Evolutionary conservation across 805 yeast genomes (phyloP).

Genomic region (Wickerhamomyces pijperi): DNA sequence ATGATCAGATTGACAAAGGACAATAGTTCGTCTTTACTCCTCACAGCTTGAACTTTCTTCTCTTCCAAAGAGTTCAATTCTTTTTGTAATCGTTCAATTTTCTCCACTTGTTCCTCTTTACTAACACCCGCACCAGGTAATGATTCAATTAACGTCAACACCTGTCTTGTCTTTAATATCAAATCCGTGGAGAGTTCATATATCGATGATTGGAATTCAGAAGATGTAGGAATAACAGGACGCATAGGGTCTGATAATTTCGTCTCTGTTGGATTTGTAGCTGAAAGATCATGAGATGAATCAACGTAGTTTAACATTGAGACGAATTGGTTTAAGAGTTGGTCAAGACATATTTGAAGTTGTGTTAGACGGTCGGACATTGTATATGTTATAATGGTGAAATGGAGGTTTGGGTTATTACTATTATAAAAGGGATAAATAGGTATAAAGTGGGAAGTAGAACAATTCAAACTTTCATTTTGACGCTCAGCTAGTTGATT

Average conservation of each 20-base stretch:
- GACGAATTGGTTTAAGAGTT: constrained; percentile 66
- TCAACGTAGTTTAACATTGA: constrained; percentile 75
- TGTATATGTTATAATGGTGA: too few species aligned
- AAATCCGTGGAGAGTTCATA: constrained; percentile 79
- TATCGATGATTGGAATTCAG: constrained; percentile 31
- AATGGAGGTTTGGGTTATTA: too few species aligned
- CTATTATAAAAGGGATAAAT: too few species aligned
- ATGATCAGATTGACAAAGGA: constrained; percentile 59
- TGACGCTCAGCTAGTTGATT: too few species aligned
- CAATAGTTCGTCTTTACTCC: constrained; percentile 53
- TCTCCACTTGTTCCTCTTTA: constrained; percentile 56
- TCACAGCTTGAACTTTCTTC: constrained; percentile 42
- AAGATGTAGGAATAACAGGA: constrained; percentile 35
- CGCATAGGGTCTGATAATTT: constrained; percentile 56
- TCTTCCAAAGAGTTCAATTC: constrained; percentile 53
- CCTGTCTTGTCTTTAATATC: constrained; percentile 77
- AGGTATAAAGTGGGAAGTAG: too few species aligned
- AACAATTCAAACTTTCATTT: too few species aligned
- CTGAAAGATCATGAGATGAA: constrained; percentile 54
- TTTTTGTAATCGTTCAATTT: constrained; percentile 48
- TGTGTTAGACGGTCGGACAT: constrained; percentile 87
- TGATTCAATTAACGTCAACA: constrained; percentile 73
- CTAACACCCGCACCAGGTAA: constrained; percentile 89
- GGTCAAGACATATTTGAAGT: constrained; percentile 76
- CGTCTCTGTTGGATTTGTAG: constrained; percentile 34